A percentile compares a stretch with the other conserved stretches of the same genome.
Conservation (phyloP, 2,329 filamentous ascomycete species). For the Ceratocystis colombiana region DNA sequence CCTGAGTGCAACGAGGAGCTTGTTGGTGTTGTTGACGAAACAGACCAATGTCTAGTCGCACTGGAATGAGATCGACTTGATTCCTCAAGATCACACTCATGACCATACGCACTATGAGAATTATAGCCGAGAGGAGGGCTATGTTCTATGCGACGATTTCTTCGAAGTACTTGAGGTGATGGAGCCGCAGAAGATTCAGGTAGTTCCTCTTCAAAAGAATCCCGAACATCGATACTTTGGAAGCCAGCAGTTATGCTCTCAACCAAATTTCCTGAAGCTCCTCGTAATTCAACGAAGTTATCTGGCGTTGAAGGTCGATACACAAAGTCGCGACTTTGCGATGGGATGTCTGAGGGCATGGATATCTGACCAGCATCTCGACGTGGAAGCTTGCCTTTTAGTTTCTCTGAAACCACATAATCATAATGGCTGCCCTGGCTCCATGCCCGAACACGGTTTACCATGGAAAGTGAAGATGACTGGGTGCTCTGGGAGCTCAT, state of each 20-base stretch:
- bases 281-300: background rate
- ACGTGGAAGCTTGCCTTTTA: constrained; percentile 17
- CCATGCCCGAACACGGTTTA: constrained; percentile 19
- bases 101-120: constrained; percentile 28
- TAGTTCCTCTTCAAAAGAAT: constrained; percentile 16
- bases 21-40: constrained; percentile 37
- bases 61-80: constrained; percentile 31
- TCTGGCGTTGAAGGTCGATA: constrained; percentile 19
- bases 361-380: background rate
- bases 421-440: constrained; percentile 19
- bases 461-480: constrained; percentile 19
- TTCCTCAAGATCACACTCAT: constrained; percentile 31
- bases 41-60: constrained; percentile 36
- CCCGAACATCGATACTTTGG: constrained; percentile 15
- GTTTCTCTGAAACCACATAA: constrained; percentile 14
- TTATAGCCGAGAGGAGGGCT: constrained; percentile 25
- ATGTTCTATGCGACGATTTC: constrained; percentile 24
- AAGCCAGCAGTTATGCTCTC: constrained; percentile 23
- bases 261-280: constrained; percentile 14
- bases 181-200: constrained; percentile 23
- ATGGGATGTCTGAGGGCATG: background rate
- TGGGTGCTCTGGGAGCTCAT: constrained; percentile 9
- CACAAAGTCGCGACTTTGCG: background rate
- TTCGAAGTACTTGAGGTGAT: constrained; percentile 25
- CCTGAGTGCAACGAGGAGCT: constrained; percentile 37